Conservation (phyloP, 2,329 filamentous ascomycete genomes). For the Fusarium graminum region DNA sequence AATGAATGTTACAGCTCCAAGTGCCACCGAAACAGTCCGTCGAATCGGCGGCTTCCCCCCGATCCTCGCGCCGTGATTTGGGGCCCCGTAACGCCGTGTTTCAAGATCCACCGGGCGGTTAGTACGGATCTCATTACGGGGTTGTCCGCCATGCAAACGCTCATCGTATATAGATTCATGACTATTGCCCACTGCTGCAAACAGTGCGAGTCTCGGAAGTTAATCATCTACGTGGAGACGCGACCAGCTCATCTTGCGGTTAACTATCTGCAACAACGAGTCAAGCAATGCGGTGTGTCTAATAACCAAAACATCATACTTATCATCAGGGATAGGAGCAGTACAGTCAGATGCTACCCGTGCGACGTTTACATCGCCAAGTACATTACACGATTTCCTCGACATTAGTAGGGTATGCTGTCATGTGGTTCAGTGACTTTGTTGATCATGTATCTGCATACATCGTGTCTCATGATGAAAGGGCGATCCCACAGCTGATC, state of each 20-base stretch:
- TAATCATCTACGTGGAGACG: background rate
- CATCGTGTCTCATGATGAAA: conserved; percentile 26
- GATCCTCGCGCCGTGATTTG: conserved; percentile 17
- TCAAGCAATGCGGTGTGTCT: conserved; percentile 14
- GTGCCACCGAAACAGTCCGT: conserved; percentile 18
- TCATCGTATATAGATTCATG: background rate
- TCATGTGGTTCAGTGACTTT: conserved; percentile 4
- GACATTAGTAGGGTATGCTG: background rate
- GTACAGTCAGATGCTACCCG: conserved; percentile 19
- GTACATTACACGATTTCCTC: background rate
- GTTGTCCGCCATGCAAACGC: conserved; percentile 6
- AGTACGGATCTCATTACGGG: conserved; percentile 18
- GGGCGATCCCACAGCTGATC: conserved; percentile 13
- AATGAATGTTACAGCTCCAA: conserved; percentile 4
- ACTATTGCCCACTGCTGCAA: background rate
- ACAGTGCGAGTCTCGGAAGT: conserved; percentile 2
- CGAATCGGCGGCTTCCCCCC: conserved; percentile 24
- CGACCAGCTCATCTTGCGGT: conserved; percentile 1
- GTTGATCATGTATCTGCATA: conserved; percentile 16
- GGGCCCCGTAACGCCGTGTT: conserved; percentile 34
- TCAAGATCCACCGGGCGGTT: conserved; percentile 28
- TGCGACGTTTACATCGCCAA: background rate
- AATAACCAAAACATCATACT: background rate
- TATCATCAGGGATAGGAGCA: background rate
- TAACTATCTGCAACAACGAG: conserved; percentile 8